Evolutionary conservation across 805 yeast genomes (phyloP).

Genomic region (Diddensiella santjacobensis): DNA sequence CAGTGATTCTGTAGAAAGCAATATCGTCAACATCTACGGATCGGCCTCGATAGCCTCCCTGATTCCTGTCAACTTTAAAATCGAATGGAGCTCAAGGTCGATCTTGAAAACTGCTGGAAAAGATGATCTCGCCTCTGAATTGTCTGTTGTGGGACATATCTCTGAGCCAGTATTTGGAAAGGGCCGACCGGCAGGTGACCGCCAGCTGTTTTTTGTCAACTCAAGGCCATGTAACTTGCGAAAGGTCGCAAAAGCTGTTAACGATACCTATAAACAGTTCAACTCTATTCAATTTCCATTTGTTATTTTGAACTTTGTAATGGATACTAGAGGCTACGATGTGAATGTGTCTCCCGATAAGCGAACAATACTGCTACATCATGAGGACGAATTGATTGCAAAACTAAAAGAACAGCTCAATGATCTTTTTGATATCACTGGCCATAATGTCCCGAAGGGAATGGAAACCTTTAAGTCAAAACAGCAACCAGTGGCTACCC

Average conservation of each 20-base stretch:
- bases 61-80: conserved; percentile 42
- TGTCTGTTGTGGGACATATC: conserved; percentile 52
- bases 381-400: conserved; percentile 59
- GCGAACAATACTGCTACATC: conserved; percentile 61
- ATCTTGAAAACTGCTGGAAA: conserved; percentile 21
- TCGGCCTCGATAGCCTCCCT: conserved; percentile 58
- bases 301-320: conserved; percentile 54
- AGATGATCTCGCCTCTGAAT: conserved; percentile 30
- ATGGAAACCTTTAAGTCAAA: conserved; percentile 1
- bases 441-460: conserved; percentile 37
- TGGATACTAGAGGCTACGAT: conserved; percentile 53
- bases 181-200: conserved; percentile 66
- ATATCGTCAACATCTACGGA: conserved; percentile 69
- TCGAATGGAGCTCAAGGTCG: conserved; percentile 11
- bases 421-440: conserved; percentile 42
- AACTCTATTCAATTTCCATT: conserved; percentile 74
- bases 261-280: conserved; percentile 68
- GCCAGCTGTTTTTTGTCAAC: conserved; percentile 74
- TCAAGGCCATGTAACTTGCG: conserved; percentile 66
- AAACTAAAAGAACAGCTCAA: conserved; percentile 49
- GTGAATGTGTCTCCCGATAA: conserved; percentile 93
- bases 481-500: background rate
- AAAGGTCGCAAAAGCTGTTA: conserved; percentile 53
- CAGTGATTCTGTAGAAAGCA: conserved; percentile 44
- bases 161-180: conserved; percentile 78